These are phyloP conservation scores for Apophysomyces trapeziformis DNA, from an alignment of 371 early-diverging fungal genomes.

Conservation along the genomic window DNA sequence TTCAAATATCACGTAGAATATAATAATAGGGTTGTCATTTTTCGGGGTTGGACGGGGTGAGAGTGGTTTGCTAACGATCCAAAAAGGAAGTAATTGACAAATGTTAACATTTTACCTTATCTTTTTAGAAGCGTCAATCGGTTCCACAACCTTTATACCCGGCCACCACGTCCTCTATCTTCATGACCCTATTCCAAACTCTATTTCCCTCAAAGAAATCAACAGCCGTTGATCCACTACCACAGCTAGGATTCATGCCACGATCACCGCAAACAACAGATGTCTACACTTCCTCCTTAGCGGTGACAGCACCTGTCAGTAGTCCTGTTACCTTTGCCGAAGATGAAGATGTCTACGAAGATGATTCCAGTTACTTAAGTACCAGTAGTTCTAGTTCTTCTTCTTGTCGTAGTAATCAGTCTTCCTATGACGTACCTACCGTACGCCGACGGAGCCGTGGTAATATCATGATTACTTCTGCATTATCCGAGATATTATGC, in stretches of 20 bases:
- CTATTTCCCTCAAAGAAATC: background rate
- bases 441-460: slow-evolving; percentile 13
- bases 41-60: no score
- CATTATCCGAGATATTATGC: slow-evolving; percentile 20
- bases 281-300: slow-evolving; percentile 17
- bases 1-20: background rate
- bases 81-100: slow-evolving; percentile 5
- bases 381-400: slow-evolving; percentile 7
- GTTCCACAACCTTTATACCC: background rate
- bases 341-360: background rate
- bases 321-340: slow-evolving; percentile 4
- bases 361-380: slow-evolving; percentile 13
- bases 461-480: background rate
- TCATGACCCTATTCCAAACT: background rate
- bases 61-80: background rate
- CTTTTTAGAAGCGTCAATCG: background rate
- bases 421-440: background rate
- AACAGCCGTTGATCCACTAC: background rate
- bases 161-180: background rate
- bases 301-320: slow-evolving; percentile 7
- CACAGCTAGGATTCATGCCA: slow-evolving; percentile 14
- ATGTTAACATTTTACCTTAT: slow-evolving; percentile 2
- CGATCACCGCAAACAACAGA: slow-evolving; percentile 13
- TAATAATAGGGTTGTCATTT: no score
- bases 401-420: slow-evolving; percentile 5